Evolutionary conservation across 768 basidiomycete genomes (phyloP).

Genomic region (Podaxis rugospora): DNA sequence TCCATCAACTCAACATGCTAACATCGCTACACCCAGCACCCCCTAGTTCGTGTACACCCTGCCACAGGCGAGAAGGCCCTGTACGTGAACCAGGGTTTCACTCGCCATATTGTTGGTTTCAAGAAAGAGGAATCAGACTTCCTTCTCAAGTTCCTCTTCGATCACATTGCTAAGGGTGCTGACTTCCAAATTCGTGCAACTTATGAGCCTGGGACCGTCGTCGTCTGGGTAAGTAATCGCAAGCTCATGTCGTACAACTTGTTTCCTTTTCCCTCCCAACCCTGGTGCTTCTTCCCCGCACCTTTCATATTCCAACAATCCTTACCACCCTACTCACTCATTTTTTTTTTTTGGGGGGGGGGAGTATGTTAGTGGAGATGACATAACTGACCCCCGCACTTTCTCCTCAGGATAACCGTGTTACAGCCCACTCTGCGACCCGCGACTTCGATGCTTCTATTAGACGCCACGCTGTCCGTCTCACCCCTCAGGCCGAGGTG

Average conservation of each 20-base stretch:
- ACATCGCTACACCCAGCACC: slow-evolving; percentile 30
- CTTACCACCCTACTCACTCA: not conserved
- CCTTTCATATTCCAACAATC: not conserved
- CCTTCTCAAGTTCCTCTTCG: slow-evolving; percentile 50
- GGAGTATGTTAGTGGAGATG: not conserved
- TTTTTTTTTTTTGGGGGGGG: not conserved
- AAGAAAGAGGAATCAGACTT: slow-evolving; percentile 51
- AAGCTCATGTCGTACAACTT: not conserved
- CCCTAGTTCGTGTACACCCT: slow-evolving; percentile 54
- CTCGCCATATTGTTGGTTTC: slow-evolving; percentile 49
- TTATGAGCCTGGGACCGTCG: slow-evolving; percentile 51
- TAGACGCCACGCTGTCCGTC: slow-evolving; percentile 40
- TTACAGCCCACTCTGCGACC: slow-evolving; percentile 43
- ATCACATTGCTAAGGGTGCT: slow-evolving; percentile 46
- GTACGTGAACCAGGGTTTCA: slow-evolving; percentile 55
- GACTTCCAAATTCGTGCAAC: slow-evolving; percentile 47
- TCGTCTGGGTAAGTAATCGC: slow-evolving; percentile 44
- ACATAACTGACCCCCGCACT: not conserved
- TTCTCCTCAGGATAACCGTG: slow-evolving; percentile 36
- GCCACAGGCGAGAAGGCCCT: slow-evolving; percentile 61
- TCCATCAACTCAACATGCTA: not conserved
- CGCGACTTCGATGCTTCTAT: slow-evolving; percentile 33
- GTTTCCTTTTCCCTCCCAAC: not conserved
- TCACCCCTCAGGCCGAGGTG: slow-evolving; percentile 47
- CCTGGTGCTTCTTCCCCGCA: not conserved